A percentile compares a stretch with the other conserved stretches of the same genome.
phyloP scores from a whole-genome alignment of 148 eudicot species.

The Persicaria tinctoria region DNA sequence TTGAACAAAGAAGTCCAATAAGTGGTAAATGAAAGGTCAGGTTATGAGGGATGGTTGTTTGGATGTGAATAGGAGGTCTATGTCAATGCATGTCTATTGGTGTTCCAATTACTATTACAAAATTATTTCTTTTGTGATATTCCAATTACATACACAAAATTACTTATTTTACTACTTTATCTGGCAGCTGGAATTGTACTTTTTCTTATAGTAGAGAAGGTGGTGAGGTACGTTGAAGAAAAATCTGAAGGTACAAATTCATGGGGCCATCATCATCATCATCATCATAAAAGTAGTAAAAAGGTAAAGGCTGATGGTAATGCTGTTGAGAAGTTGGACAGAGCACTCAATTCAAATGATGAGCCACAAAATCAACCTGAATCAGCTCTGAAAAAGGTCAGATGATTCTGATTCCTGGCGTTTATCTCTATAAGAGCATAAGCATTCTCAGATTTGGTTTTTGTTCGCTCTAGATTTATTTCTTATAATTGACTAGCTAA shows the following conservation, averaged over 20 bases:
- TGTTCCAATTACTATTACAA: neutral
- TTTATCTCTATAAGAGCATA: neutral
- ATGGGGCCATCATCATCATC: constrained; percentile 61
- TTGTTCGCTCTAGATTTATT: neutral
- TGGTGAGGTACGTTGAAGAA: constrained; percentile 80
- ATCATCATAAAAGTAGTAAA: constrained; percentile 40
- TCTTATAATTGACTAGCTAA: neutral
- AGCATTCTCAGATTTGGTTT: neutral
- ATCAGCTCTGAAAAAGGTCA: constrained; percentile 53
- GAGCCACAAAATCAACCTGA: constrained; percentile 30
- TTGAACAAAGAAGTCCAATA: neutral
- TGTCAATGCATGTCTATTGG: neutral
- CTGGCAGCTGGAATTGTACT: constrained; percentile 85
- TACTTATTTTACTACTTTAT: constrained; percentile 15
- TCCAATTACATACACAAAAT: constrained; percentile 1
- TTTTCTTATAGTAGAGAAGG: constrained; percentile 82
- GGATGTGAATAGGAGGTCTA: neutral
- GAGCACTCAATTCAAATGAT: constrained; percentile 16
- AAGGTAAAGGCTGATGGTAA: constrained; percentile 45
- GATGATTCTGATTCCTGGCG: constrained; percentile 11
- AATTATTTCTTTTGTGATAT: neutral
- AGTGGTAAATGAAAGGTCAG: neutral
- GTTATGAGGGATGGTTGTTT: no score
- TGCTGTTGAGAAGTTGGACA: constrained; percentile 23
- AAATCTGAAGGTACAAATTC: constrained; percentile 49